Base-by-base conservation (phyloP, 768 basidiomycete genomes). In the Crassisporium funariophilum region DNA sequence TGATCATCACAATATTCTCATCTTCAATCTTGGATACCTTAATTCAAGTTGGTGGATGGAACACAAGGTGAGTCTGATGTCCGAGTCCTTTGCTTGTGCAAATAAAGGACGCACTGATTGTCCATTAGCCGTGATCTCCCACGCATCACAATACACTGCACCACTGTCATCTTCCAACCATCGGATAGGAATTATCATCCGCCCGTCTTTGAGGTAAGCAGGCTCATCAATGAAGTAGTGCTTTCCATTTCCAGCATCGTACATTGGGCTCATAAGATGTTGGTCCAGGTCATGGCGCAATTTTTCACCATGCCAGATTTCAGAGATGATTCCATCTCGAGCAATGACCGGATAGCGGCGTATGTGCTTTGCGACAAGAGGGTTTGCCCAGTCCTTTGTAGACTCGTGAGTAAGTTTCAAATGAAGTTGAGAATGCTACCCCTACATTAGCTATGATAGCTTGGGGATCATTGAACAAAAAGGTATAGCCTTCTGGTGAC, bases 271-370 rank as follows among this genome's bases (percentile, higher is more conserved):
- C 16, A 62, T 35, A 1, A 44, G 33, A 46, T 59, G 56, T 9
- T 53, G 47, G 36, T 67, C 62, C 2, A 64, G 16, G 1, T 54
- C 47, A 8, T 49, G 27, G 9, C 55, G 45, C 66, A 66, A 69
- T 37, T 61, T 59, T 16, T 57, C 24, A 0, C 53, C 67, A 51
- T 69, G 70, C 56, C 60, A 69, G 10, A 63, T 55, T 48, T 68
- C 67, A 1, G 62, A 65, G 3, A 69, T 51, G 2, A 60, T 38
- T 1, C 63, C 58, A 35, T 59, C 41, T 0, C 21, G 38, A 1
- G 61, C 47, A n/a, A 68, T 61, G 1, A 62, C 61, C 1, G 66
- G 66, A 48, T 69, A 68, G 4, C 55, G 49, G 8, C 50, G 55
- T 9, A 70, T 57, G 20, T 69, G 53, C 4, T 47, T 36, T 20